Conservation (phyloP, 179 eudicot species). For the Silene noctiflora region DNA sequence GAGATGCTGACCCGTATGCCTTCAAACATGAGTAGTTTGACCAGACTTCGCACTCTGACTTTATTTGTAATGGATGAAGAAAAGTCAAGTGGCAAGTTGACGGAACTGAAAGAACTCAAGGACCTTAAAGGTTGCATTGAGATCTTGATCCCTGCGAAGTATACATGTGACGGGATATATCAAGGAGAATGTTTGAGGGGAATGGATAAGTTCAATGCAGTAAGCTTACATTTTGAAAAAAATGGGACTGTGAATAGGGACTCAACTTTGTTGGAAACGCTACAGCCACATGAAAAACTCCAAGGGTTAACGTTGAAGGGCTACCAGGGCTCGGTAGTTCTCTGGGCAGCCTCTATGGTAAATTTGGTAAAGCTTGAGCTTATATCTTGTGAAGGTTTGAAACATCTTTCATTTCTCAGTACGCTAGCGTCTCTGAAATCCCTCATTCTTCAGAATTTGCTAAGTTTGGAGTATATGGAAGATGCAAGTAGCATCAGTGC, state of each 20-base stretch:
- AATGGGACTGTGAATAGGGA: not conserved
- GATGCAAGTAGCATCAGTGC: not conserved
- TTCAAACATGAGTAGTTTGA: conserved; percentile 10
- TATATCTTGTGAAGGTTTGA: not conserved
- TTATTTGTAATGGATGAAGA: not conserved
- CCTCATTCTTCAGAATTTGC: not conserved
- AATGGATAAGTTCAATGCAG: conserved; percentile 3
- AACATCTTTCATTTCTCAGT: conserved; percentile 7
- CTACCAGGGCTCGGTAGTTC: not conserved
- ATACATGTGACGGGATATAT: too few relatives aligned
- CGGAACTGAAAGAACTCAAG: conserved; percentile 5
- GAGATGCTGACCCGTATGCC: conserved; percentile 19
- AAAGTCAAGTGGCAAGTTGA: conserved; percentile 11
- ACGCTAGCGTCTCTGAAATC: conserved; percentile 13
- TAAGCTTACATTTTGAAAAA: conserved; percentile 1
- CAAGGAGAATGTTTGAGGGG: too few relatives aligned
- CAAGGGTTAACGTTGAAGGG: not conserved
- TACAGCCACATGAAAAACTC: conserved; percentile 22
- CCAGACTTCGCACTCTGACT: conserved; percentile 8
- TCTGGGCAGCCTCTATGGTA: conserved; percentile 10
- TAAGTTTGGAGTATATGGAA: conserved; percentile 23
- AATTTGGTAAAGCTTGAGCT: conserved; percentile 16
- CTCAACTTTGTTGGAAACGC: conserved; percentile 9
- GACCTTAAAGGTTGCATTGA: conserved; percentile 15
- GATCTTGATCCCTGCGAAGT: not conserved